These are phyloP conservation scores for Glomus cerebriforme DNA, from an alignment of 192 early-diverging fungal genomes.

Conservation along the genomic window DNA sequence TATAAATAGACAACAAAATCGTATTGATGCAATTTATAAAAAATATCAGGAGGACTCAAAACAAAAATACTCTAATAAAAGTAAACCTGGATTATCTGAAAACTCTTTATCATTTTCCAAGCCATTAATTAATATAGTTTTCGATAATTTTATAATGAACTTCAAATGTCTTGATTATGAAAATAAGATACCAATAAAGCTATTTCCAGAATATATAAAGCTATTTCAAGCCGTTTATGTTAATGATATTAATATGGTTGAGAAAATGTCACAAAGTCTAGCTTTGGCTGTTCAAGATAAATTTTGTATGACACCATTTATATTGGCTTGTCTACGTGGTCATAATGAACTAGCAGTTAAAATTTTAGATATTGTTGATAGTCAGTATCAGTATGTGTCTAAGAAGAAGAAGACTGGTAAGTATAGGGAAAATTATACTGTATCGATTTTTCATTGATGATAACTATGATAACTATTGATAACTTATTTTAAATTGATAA, in stretches of 20 bases:
- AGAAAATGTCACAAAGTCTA: not conserved
- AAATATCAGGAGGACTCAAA: too few relatives aligned
- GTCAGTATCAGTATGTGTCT: not conserved
- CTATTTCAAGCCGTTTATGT: conserved; percentile 1
- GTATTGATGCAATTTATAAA: too few relatives aligned
- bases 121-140: too few relatives aligned
- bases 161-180: too few relatives aligned
- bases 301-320: conserved; percentile 4
- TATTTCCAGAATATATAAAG: not conserved
- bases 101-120: too few relatives aligned
- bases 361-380: not conserved
- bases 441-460: too few relatives aligned
- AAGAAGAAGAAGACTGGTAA: not conserved
- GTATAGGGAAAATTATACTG: not conserved
- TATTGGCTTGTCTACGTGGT: not conserved
- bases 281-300: not conserved
- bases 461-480: too few relatives aligned
- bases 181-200: not conserved
- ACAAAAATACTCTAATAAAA: too few relatives aligned
- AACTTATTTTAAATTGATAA: too few relatives aligned
- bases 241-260: not conserved
- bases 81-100: too few relatives aligned
- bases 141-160: too few relatives aligned
- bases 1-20: too few relatives aligned
- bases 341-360: not conserved